Conservation (phyloP, 1,284 basidiomycete genomes). For the Afroboletus lepidellus region DNA sequence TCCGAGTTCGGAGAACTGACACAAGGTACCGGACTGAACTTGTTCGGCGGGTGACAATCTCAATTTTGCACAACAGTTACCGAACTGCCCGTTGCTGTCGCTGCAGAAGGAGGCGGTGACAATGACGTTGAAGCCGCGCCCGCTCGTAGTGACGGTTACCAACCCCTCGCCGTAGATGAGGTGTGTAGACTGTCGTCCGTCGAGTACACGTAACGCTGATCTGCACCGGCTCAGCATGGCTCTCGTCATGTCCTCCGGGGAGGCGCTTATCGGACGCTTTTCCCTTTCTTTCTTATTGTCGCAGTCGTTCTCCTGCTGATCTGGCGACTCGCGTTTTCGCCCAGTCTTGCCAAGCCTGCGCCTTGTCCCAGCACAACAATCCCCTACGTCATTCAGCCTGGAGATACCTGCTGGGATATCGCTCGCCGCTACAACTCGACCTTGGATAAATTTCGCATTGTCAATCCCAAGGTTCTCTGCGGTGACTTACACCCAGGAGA, state of each 20-base stretch:
- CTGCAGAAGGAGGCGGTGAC: slow-evolving; percentile 27
- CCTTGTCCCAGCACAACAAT: slow-evolving; percentile 51
- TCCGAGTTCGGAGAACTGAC: slow-evolving; percentile 55
- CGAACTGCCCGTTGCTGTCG: slow-evolving; percentile 20
- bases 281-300: slow-evolving; percentile 73
- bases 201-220: slow-evolving; percentile 1
- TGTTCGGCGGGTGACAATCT: not conserved
- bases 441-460: slow-evolving; percentile 51
- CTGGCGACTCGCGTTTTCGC: slow-evolving; percentile 57
- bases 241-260: slow-evolving; percentile 35
- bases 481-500: slow-evolving; percentile 57
- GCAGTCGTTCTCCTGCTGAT: slow-evolving; percentile 63
- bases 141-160: slow-evolving; percentile 52
- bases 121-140: slow-evolving; percentile 59
- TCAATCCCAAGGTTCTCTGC: slow-evolving; percentile 59
- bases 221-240: slow-evolving; percentile 28
- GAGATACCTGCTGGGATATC: slow-evolving; percentile 73
- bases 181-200: slow-evolving; percentile 40
- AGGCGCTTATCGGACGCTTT: slow-evolving; percentile 57
- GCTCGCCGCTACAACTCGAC: slow-evolving; percentile 49
- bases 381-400: slow-evolving; percentile 52
- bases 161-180: slow-evolving; percentile 48
- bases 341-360: slow-evolving; percentile 35
- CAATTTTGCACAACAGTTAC: slow-evolving; percentile 19
- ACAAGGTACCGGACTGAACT: slow-evolving; percentile 37